Conservation (phyloP, 768 basidiomycete genomes). For the Suillus sp. region DNA sequence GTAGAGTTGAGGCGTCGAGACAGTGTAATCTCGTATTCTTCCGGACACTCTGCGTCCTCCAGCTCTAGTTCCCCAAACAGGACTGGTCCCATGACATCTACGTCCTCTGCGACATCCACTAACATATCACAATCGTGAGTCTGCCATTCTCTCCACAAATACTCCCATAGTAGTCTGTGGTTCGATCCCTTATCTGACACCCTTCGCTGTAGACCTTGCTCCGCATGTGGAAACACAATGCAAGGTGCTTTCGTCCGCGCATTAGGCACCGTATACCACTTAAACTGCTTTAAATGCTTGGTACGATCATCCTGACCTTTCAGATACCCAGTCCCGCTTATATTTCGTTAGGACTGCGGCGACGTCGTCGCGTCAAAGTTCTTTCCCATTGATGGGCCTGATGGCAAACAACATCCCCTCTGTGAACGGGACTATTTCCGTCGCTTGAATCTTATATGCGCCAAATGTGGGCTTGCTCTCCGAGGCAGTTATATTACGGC, state of each 20-base stretch:
- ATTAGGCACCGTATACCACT: slow-evolving; percentile 88
- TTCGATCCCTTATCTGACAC: slow-evolving; percentile 16
- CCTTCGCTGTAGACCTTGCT: slow-evolving; percentile 55
- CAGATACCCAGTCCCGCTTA: slow-evolving; percentile 11
- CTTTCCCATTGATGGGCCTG: slow-evolving; percentile 94
- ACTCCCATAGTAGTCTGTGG: neutral
- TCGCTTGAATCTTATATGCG: slow-evolving; percentile 93
- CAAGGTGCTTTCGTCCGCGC: slow-evolving; percentile 97
- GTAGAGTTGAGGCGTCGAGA: slow-evolving; percentile 49
- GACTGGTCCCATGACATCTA: slow-evolving; percentile 50
- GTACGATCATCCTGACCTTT: slow-evolving; percentile 48
- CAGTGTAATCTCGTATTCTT: slow-evolving; percentile 53
- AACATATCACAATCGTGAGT: slow-evolving; percentile 64
- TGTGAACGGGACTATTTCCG: slow-evolving; percentile 99
- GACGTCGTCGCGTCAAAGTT: slow-evolving; percentile 97
- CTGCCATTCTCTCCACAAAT: slow-evolving; percentile 13
- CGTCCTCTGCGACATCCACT: slow-evolving; percentile 54
- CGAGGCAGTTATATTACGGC: slow-evolving; percentile 99
- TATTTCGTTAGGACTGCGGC: slow-evolving; percentile 78
- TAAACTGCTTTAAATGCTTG: slow-evolving; percentile 99
- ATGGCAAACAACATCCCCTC: slow-evolving; percentile 88
- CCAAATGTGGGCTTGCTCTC: slow-evolving; percentile 91
- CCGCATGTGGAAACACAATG: slow-evolving; percentile 79
- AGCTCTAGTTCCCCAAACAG: slow-evolving; percentile 40
- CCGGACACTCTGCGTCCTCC: slow-evolving; percentile 58